Conservation (phyloP, 2,329 filamentous ascomycete species). For the Aspergillus pseudonomiae region DNA sequence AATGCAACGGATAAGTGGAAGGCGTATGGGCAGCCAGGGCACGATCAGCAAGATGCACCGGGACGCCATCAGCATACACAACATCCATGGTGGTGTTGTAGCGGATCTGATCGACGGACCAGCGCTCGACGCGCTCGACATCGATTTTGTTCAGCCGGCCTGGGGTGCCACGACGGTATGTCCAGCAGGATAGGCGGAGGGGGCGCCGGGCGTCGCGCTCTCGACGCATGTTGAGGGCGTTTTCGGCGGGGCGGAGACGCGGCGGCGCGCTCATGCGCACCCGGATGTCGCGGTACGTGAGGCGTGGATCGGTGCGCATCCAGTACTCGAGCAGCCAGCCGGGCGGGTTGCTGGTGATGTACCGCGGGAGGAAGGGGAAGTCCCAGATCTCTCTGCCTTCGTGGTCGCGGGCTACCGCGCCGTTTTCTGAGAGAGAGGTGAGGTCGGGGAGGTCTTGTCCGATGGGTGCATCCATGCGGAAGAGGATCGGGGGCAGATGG, state of each 20-base stretch:
- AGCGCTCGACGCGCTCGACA: conserved; percentile 30
- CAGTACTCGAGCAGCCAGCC: conserved; percentile 37
- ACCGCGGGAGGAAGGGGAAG: conserved; percentile 32
- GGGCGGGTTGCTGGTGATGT: conserved; percentile 28
- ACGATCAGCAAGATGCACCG: conserved; percentile 21
- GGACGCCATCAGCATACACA: conserved; percentile 12
- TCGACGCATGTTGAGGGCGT: conserved; percentile 32
- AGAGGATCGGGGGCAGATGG: conserved; percentile 28
- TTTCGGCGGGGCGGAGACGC: conserved; percentile 23
- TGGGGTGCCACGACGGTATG: conserved; percentile 19
- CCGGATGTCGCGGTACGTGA: conserved; percentile 33
- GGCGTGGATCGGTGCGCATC: conserved; percentile 30
- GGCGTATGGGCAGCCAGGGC: conserved; percentile 11
- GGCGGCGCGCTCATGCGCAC: conserved; percentile 29
- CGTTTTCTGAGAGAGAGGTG: conserved; percentile 20
- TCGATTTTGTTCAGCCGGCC: conserved; percentile 21
- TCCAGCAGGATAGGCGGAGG: conserved; percentile 32
- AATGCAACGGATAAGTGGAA: conserved; percentile 20
- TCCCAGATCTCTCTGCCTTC: conserved; percentile 22
- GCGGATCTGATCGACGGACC: conserved; percentile 26
- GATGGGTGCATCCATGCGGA: conserved; percentile 23
- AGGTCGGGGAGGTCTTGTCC: conserved; percentile 5
- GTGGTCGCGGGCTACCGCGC: conserved; percentile 12
- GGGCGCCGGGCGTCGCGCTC: conserved; percentile 29
- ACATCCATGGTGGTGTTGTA: conserved; percentile 33